Evolutionary conservation across 352 stramenopile genomes (phyloP), one percentile per base, ranked within the genome.

Genomic region (Pythium diclinum): DNA sequence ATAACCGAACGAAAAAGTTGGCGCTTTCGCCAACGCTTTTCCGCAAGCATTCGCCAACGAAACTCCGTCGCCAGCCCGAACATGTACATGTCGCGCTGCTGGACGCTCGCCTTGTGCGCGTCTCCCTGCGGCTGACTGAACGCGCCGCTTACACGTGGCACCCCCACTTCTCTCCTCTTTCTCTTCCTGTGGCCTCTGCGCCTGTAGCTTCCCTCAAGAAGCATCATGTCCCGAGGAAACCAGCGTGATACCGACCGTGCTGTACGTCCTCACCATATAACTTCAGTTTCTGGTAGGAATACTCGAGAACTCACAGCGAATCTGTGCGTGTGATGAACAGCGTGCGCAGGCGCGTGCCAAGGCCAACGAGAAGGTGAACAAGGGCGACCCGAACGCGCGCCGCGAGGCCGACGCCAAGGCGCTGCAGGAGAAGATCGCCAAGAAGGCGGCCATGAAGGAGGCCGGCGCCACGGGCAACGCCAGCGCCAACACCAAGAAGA

Each of bases 371-470:
- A 58, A 56, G 49, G 51, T 42, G 3, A 48, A 57, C 10, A 77
- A 82, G 48, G 83, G 84, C 32, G 83, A 90, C 61, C 78, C 81
- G 14, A 73, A 79, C 19, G 81, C 81, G 10, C 83, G 82, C 16
- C 76, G 83, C 9, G 42, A 92, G 53, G 81, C 84, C 3, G 81
- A 92, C 53, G 83, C 83, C 30, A 91, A 93, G 75, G 85, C 85
- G 17, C 70, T 93, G 23, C 81, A 90, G 68, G 85, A 94, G 65
- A 94, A 94, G 63, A 92, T 94, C 34, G 85, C 83, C 5, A 77
- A 75, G 23, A 94, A 94, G 62, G 81, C 79, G 16, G 81, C 81
- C 1, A 74, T 75, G 72, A 91, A 91, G 65, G 70, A 76, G 3
- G 76, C 76, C 38, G 83, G 78, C 5, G 75, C 36, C 36, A 17